Evolutionary conservation across 495 filamentous ascomycete genomes (phyloP), one percentile per base, ranked within the genome.

Genomic region (Daldinia childiae): DNA sequence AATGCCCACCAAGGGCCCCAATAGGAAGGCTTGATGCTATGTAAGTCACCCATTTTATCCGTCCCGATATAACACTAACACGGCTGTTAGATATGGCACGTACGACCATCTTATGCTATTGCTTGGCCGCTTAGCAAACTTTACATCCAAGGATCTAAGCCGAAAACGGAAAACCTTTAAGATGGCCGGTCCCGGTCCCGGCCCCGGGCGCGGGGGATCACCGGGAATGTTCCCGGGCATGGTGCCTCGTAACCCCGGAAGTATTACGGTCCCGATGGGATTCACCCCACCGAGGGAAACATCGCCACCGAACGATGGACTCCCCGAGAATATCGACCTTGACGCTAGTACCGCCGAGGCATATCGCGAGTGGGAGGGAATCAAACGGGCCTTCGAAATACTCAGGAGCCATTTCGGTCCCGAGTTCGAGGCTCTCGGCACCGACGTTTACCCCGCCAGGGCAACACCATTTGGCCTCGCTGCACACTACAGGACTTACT

Each of bases 31-130:
- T 91, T 7, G 93, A 94, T 72, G 90, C 93, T 15, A 88, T 94
- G 69, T 87, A 76, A 79, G 85, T 76, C 58, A 26, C 9, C 36
- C 3, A 7, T 50, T 32, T 24, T 3, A 59, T 45, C 8, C 30
- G 26, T 26, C 19, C n/a, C 30, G 12, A 54, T 12, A 39, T 51
- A 48, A 54, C 58, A 34, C 67, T 56, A 57, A 72, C 36, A 68
- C 17, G 14, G 56, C 4, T 45, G 50, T 39, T 58, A 88, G 86
- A 45, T 95, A 93, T 77, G 95, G 93, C 8, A 92, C 91, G 1
- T 90, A 90, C 58, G 95, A 99, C 74, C 92, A 97, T 79, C 76
- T 97, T 14, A 87, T 93, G 62, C 86, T 99, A 7, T 79, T 99
- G 0, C 82, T 97, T 19, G 95, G 90, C 19, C 89, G 95, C 12